These are phyloP conservation scores for Oxyria digyna DNA, from an alignment of 148 eudicot genomes.

Conservation along the genomic window DNA sequence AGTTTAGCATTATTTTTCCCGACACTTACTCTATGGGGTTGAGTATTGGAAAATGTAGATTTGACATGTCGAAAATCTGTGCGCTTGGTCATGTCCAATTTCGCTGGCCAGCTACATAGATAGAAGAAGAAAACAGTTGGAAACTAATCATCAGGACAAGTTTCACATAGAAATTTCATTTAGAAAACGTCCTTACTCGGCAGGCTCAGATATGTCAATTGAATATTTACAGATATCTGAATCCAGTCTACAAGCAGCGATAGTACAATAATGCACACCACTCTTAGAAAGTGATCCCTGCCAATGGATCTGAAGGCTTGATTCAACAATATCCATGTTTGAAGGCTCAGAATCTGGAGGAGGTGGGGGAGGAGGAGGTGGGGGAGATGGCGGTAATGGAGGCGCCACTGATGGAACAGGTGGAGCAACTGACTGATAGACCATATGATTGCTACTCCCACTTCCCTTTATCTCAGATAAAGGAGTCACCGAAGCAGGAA, in stretches of 20 bases:
- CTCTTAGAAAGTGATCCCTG: slow-evolving; percentile 85
- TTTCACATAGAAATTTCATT: neutral
- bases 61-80: slow-evolving; percentile 89
- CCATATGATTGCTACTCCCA: slow-evolving; percentile 44
- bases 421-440: slow-evolving; percentile 34
- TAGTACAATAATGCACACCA: slow-evolving; percentile 72
- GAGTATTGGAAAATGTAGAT: slow-evolving; percentile 66
- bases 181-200: slow-evolving; percentile 47
- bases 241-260: slow-evolving; percentile 58
- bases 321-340: slow-evolving; percentile 16
- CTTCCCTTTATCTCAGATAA: slow-evolving; percentile 51
- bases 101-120: slow-evolving; percentile 81
- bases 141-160: neutral
- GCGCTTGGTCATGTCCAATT: slow-evolving; percentile 94
- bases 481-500: slow-evolving; percentile 73
- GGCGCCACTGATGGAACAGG: slow-evolving; percentile 41
- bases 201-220: slow-evolving; percentile 53
- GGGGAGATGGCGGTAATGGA: slow-evolving; percentile 51
- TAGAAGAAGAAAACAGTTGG: slow-evolving; percentile 10
- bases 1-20: neutral
- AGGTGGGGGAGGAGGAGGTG: slow-evolving; percentile 48
- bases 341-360: slow-evolving; percentile 35
- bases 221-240: slow-evolving; percentile 73
- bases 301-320: slow-evolving; percentile 42
- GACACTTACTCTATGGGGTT: slow-evolving; percentile 60